Evolutionary conservation across 768 basidiomycete species (phyloP), one percentile per base, ranked within the genome.

Genomic region (Auricularia sp.): DNA sequence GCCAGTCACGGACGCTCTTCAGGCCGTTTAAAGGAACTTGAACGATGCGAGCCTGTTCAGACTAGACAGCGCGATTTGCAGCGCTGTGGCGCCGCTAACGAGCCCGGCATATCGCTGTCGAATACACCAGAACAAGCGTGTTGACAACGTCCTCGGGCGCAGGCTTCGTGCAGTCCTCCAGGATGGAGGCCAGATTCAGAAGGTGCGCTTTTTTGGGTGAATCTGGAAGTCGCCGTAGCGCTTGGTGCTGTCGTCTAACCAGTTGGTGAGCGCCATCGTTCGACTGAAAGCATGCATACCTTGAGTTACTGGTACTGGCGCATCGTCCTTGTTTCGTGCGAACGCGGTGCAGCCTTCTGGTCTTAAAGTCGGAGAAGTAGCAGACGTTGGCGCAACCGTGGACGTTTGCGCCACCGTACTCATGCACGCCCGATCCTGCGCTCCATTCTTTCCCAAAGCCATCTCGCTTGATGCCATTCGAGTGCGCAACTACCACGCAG

Each of bases 141-240:
- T 81, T 91, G 34, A 81, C 76, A 21, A 88, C 79, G 29, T 79
- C 70, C 3, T 82, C 70, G 0, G 86, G 84, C 2, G 69, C 73
- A 44, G 79, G 80, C 53, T 74, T 70, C 29, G 86, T 88, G 73
- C 90, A 88, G 68, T 91, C 88, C 70, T 93, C 90, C 34, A 86
- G 76, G 54, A 91, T 72, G 1, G 85, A 79, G 1, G 87, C 80
- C 23, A 23, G 23, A 23, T 23, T 23, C 4, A 91, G 70, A 21
- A 90, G 74, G 65, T 83, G 75, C 3, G 79, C 73, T 5, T 81
- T 1, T 69, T 68, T 0, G 87, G 88, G 65, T 87, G 83, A 1
- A 84, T 76, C 7, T 79, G 75, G 66, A 90, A 82, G 68, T 85
- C 79, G 29, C 87, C 88, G 69, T 82, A 91, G 51, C 88, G 83